Conservation (phyloP, 192 early-diverging fungal genomes). For the Backusella liffmaniae region DNA sequence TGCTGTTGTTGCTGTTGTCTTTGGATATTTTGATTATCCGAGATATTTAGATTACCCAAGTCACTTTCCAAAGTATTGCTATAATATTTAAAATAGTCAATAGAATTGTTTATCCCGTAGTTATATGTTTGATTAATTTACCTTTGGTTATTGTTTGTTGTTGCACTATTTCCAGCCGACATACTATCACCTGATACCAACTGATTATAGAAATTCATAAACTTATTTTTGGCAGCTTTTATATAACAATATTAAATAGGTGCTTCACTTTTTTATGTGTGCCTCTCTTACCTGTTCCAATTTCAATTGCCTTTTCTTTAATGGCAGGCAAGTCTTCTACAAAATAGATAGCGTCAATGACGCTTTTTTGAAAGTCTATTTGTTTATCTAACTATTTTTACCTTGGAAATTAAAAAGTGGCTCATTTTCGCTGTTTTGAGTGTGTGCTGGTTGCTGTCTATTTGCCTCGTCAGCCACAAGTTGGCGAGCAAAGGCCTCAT, state of each 20-base stretch:
- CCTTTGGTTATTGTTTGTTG: neutral
- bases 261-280: neutral
- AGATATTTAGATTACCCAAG: constrained; percentile 23
- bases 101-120: neutral
- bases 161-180: neutral
- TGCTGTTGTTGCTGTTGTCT: neutral
- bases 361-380: neutral
- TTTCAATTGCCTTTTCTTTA: constrained; percentile 51
- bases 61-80: constrained; percentile 13
- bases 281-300: constrained; percentile 43
- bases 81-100: neutral
- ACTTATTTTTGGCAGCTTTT: constrained; percentile 56
- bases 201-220: constrained; percentile 47
- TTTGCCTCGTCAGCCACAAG: constrained; percentile 45
- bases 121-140: neutral
- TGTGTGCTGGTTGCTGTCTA: constrained; percentile 11
- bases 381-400: neutral
- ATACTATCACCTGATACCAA: constrained; percentile 31
- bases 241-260: neutral
- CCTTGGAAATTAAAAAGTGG: constrained; percentile 22
- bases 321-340: constrained; percentile 56
- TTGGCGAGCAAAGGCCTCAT: constrained; percentile 51
- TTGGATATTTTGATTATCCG: constrained; percentile 12
- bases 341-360: neutral
- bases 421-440: neutral